Evolutionary conservation across 2,329 filamentous ascomycete species (phyloP).

Genomic region (Colletotrichum limetticola): DNA sequence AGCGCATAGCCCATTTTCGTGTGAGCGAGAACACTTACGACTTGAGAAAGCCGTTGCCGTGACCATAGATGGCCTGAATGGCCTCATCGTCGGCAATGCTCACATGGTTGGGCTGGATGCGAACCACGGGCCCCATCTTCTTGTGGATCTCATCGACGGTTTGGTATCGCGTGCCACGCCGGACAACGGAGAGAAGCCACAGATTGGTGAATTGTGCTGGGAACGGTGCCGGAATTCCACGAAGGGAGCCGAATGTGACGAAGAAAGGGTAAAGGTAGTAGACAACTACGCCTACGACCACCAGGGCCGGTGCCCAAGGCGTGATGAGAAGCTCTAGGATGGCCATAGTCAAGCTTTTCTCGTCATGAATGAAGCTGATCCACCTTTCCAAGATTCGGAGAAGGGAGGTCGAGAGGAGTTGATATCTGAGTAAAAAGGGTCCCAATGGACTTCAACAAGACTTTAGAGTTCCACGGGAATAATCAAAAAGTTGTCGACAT

Average conservation of each 20-base stretch:
- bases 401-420: not conserved
- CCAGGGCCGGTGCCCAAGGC: constrained; percentile 28
- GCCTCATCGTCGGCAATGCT: constrained; percentile 84
- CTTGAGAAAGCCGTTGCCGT: constrained; percentile 81
- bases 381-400: not conserved
- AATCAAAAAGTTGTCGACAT: not conserved
- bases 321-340: constrained; percentile 24
- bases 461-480: constrained; percentile 10
- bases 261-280: constrained; percentile 65
- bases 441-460: no score
- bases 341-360: constrained; percentile 15
- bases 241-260: constrained; percentile 60
- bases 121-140: constrained; percentile 80
- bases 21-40: constrained; percentile 55
- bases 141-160: constrained; percentile 79
- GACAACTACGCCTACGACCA: constrained; percentile 11
- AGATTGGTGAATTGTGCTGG: constrained; percentile 77
- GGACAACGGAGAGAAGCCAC: constrained; percentile 78
- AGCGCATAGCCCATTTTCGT: no score
- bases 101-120: constrained; percentile 86
- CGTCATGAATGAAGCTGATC: not conserved
- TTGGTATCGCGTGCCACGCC: constrained; percentile 72
- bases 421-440: not conserved
- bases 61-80: constrained; percentile 81
- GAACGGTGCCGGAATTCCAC: constrained; percentile 71